phyloP scores from a whole-genome alignment of 495 filamentous ascomycete species.

The Neohortaea acidophila region DNA sequence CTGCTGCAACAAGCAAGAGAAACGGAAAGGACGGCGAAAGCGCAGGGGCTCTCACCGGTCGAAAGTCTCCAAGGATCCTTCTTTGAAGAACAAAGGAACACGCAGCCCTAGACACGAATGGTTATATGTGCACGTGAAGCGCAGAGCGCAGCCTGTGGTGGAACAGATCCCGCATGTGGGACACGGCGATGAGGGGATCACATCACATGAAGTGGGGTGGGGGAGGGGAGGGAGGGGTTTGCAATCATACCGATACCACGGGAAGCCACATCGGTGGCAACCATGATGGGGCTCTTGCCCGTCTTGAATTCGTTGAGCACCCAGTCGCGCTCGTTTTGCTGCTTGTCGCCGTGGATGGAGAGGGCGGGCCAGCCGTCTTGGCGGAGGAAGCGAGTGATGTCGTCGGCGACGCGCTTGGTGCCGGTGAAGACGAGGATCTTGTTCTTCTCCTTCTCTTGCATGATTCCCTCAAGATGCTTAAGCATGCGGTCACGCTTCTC shows the following conservation, averaged over 20 bases:
- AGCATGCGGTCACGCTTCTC: constrained; percentile 97
- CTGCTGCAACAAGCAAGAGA: constrained; percentile 44
- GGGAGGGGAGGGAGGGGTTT: constrained; percentile 33
- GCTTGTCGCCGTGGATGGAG: constrained; percentile 98
- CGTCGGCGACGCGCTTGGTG: constrained; percentile 95
- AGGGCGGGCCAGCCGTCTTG: constrained; percentile 98
- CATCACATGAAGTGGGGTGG: constrained; percentile 25
- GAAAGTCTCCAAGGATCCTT: constrained; percentile 76
- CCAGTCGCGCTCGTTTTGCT: constrained; percentile 99
- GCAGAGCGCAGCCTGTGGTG: constrained; percentile 31
- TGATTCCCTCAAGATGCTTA: constrained; percentile 95
- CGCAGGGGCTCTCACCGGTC: constrained; percentile 59
- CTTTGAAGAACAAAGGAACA: constrained; percentile 63
- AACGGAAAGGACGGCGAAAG: constrained; percentile 53
- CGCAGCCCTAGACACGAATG: constrained; percentile 57
- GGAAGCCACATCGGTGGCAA: constrained; percentile 96
- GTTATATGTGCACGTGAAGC: constrained; percentile 60
- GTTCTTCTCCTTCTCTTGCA: constrained; percentile 87
- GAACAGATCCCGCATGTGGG: constrained; percentile 32
- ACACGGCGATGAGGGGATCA: constrained; percentile 20
- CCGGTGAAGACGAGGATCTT: constrained; percentile 94
- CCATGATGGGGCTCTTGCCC: constrained; percentile 87
- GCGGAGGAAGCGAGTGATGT: constrained; percentile 95
- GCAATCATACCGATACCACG: constrained; percentile 99
- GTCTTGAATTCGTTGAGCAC: constrained; percentile 99